Evolutionary conservation across 805 yeast species (phyloP).

Genomic region (Kodamaea fukazawae): DNA sequence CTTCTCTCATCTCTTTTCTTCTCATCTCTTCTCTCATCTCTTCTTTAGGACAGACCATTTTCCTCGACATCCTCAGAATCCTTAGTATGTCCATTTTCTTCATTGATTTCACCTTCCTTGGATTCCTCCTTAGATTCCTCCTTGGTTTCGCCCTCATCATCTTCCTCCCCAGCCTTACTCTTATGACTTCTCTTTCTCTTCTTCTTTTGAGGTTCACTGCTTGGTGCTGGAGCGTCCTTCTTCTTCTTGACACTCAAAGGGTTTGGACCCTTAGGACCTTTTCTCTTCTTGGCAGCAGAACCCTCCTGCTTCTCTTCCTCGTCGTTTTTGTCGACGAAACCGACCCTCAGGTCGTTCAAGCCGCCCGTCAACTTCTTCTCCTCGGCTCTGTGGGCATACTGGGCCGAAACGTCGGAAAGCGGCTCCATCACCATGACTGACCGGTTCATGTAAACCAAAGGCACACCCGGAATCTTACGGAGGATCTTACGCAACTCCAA

Average conservation of each 20-base stretch:
- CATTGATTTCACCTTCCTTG: not conserved
- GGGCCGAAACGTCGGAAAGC: slow-evolving; percentile 63
- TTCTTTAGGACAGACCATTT: too few species aligned
- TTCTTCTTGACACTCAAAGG: slow-evolving; percentile 87
- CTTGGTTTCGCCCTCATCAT: not conserved
- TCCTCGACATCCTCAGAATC: slow-evolving; percentile 3
- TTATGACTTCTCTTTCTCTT: slow-evolving; percentile 12
- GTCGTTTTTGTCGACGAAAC: slow-evolving; percentile 28
- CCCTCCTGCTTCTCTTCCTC: slow-evolving; percentile 16
- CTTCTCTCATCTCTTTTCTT: too few species aligned
- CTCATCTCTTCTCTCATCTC: too few species aligned
- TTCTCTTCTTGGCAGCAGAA: slow-evolving; percentile 44
- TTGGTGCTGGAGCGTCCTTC: slow-evolving; percentile 28
- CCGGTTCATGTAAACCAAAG: slow-evolving; percentile 80
- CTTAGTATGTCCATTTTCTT: not conserved
- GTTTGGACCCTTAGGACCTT: slow-evolving; percentile 80
- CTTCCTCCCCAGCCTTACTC: slow-evolving; percentile 2
- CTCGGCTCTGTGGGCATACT: slow-evolving; percentile 49
- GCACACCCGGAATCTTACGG: slow-evolving; percentile 84
- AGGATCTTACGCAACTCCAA: slow-evolving; percentile 63
- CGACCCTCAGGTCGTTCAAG: slow-evolving; percentile 64
- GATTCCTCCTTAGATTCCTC: too few species aligned
- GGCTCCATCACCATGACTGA: slow-evolving; percentile 98
- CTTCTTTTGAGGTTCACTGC: slow-evolving; percentile 10
- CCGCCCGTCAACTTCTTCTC: slow-evolving; percentile 70